phyloP scores from a whole-genome alignment of 1,284 basidiomycete genomes.

The Cutaneotrichosporon dermatis region DNA sequence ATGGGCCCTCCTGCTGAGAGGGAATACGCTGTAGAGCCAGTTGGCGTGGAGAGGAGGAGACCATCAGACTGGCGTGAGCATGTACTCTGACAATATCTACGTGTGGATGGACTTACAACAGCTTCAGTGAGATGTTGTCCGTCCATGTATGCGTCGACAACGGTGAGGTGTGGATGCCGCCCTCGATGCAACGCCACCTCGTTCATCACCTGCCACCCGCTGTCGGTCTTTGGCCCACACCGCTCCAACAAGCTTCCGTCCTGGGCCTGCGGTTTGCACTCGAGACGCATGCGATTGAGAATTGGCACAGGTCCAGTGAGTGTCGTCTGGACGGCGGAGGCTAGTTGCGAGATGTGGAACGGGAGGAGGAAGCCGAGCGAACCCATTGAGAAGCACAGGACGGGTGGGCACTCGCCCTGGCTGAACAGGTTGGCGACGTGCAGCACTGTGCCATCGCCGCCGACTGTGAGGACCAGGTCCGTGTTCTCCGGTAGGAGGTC shows the following conservation, averaged over 20 bases:
- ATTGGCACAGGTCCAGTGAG: slow-evolving; percentile 55
- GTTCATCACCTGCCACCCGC: slow-evolving; percentile 96
- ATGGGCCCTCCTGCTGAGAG: slow-evolving; percentile 94
- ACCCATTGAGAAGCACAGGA: slow-evolving; percentile 93
- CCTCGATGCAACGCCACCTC: slow-evolving; percentile 91
- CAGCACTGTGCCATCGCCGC: slow-evolving; percentile 92
- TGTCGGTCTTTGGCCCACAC: slow-evolving; percentile 19
- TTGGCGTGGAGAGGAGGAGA: slow-evolving; percentile 90
- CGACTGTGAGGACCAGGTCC: slow-evolving; percentile 84
- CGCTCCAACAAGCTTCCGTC: slow-evolving; percentile 56
- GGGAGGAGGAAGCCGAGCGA: slow-evolving; percentile 90
- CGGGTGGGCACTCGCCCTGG: slow-evolving; percentile 79
- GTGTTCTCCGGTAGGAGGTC: slow-evolving; percentile 44
- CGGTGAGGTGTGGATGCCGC: slow-evolving; percentile 83
- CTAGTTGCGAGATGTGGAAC: slow-evolving; percentile 59
- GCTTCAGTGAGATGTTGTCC: slow-evolving; percentile 92
- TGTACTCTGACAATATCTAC: too few relatives aligned
- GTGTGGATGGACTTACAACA: slow-evolving; percentile 60
- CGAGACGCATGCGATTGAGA: slow-evolving; percentile 80
- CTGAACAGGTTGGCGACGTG: slow-evolving; percentile 91
- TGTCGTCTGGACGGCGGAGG: slow-evolving; percentile 69
- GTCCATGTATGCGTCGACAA: slow-evolving; percentile 92
- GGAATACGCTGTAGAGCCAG: slow-evolving; percentile 95
- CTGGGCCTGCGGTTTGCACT: slow-evolving; percentile 67
- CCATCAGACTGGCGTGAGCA: slow-evolving; percentile 70